Base-by-base conservation (phyloP, 202 grass and related monocot species). In the Alloteropsis angusta region DNA sequence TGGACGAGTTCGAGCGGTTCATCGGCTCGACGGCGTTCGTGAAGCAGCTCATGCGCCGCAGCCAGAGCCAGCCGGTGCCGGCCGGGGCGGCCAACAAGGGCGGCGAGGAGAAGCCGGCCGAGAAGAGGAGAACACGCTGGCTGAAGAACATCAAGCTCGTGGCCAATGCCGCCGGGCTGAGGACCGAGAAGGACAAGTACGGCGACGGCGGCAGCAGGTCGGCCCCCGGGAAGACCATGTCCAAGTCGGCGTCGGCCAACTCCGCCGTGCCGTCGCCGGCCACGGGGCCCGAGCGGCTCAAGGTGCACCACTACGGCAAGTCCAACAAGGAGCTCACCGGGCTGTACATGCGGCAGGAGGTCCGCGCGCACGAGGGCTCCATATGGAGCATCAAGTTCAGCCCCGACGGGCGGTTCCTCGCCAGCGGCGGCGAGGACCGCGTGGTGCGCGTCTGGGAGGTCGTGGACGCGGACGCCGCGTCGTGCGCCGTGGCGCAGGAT, bases 331-430 rank as follows among this genome's bases (percentile, higher is more conserved):
- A 98, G 66, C 86, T 98, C 7, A 98, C 95, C 7, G 91, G 89
- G 50, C 67, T 92, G 76, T 92, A 90, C 87, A 73, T 94, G 80
- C 75, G 78, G 82, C 95, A 98, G 82, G 91, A 94, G 71, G 38
- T 98, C 28, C 88, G 81, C 30, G 95, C 91, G 26, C 95, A 97
- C 38, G 82, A 97, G 71, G 95, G 95, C 21, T 86, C 95, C 0
- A 97, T 97, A 14, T 97, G 95, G 95, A 85, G 77, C 56, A 92
- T 97, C 60, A 88, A 90, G 35, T 97, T 97, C 78, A 94, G 95
- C 79, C 37, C 68, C 2, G 87, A 94, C 47, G 88, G 81, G 18
- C 63, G 65, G 13, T 69, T 81, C 71, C 80, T 97, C 36, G 95
- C 95, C 50, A 94, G 80, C 54, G 91, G 87, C 68, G 95, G 95